A percentile compares a stretch with the other conserved stretches of the same genome.
Conservation (phyloP, 345 rosid genomes). For the Brassica incana region DNA sequence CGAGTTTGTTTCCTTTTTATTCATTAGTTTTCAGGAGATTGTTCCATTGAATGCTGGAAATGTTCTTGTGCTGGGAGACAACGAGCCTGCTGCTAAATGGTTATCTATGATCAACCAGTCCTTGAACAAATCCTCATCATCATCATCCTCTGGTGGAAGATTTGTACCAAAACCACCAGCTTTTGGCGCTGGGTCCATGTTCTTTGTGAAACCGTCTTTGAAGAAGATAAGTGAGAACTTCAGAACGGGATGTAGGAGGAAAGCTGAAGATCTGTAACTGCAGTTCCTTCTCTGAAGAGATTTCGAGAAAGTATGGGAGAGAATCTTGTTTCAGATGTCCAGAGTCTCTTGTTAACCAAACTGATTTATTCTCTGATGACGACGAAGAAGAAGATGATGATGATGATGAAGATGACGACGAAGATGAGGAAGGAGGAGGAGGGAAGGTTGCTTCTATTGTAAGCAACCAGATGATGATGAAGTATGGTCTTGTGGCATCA, state of each 20-base stretch:
- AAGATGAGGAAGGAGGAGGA: slow-evolving; percentile 26
- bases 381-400: slow-evolving; percentile 69
- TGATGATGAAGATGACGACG: slow-evolving; percentile 38
- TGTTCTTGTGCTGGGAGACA: slow-evolving; percentile 90
- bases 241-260: slow-evolving; percentile 66
- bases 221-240: slow-evolving; percentile 75
- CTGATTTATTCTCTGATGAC: slow-evolving; percentile 62
- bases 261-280: slow-evolving; percentile 89
- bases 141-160: slow-evolving; percentile 19
- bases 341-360: slow-evolving; percentile 49
- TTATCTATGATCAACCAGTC: slow-evolving; percentile 70
- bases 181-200: slow-evolving; percentile 53
- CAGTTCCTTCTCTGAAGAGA: slow-evolving; percentile 37
- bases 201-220: slow-evolving; percentile 72
- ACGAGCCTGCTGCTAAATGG: slow-evolving; percentile 96
- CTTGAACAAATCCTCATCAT: slow-evolving; percentile 51
- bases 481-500: slow-evolving; percentile 74
- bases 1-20: background rate
- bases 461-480: slow-evolving; percentile 45
- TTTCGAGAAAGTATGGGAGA: slow-evolving; percentile 58
- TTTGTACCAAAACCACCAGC: slow-evolving; percentile 34
- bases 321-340: slow-evolving; percentile 77
- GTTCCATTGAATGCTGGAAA: slow-evolving; percentile 98
- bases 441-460: slow-evolving; percentile 33
- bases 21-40: slow-evolving; percentile 87